Base-by-base conservation (phyloP, 768 basidiomycete genomes). In the Kondoa subrosea region DNA sequence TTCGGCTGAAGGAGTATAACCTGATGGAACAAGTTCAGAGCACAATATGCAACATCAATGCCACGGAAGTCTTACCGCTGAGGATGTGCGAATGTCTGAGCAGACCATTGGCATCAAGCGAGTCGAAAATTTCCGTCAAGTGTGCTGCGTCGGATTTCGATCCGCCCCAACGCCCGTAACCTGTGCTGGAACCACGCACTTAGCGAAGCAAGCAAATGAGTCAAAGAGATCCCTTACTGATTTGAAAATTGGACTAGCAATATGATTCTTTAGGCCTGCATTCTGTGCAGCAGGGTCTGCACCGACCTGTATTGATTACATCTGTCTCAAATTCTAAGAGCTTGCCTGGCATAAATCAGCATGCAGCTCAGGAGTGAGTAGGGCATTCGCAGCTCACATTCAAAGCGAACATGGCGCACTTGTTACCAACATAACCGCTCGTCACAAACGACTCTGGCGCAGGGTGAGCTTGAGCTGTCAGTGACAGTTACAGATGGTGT, bases 211-310 rank as follows among this genome's bases (percentile, higher is more conserved):
- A 64, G 66, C 66, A 67, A 66, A 69, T 3, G 16, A 27, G 34
- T 26, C 3, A 25, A 29, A 32, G 2, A 73, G 81, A 66, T 66
- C 88, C 90, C 91, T 3, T 90, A 82, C 76, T 99, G 93, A 72
- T 97, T 99, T 4, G 89, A 89, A 76, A 88, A 96, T 74, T 95
- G 88, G 40, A 96, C 92, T 0, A 90, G 90, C 75, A 91, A 92
- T 26, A 93, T 83, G 66, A 87, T 82, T 87, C 88, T 75, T 60
- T 3, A 16, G 30, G 57, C 67, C 4, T 60, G 33, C 1, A 56
- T 60, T 64, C 27, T 61, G 66, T 66, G n/a, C 65, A 74, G 70
- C 65, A 50, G 40, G 56, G 25, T 29, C 2, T 34, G 25, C 30
- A 63, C 70, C 64, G 40, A 21, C 60, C 67, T 0, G 70, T 68